Conservation (phyloP, 179 eudicot genomes). For the Corrigiola litoralis region DNA sequence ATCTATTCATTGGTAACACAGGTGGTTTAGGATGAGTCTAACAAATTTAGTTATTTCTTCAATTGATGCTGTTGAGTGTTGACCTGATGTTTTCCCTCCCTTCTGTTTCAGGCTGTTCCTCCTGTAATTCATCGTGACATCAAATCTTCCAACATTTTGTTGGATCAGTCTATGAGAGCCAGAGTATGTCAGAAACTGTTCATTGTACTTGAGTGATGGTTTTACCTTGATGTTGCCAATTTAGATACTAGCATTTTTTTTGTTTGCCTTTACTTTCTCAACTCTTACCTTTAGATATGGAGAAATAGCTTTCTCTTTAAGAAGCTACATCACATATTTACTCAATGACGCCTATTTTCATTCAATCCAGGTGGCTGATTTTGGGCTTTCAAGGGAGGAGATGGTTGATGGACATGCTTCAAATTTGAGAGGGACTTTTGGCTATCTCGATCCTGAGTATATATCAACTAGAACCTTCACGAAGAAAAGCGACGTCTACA, state of each 20-base stretch:
- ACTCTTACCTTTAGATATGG: too few species aligned
- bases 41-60: too few species aligned
- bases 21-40: background rate
- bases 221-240: background rate
- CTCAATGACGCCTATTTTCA: background rate
- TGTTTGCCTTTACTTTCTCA: too few species aligned
- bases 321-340: too few species aligned
- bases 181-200: conserved; percentile 49
- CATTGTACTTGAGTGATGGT: background rate
- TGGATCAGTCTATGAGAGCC: conserved; percentile 97
- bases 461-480: conserved; percentile 81
- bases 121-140: conserved; percentile 97
- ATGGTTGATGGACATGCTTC: conserved; percentile 55
- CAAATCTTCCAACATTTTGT: conserved; percentile 91
- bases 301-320: too few species aligned
- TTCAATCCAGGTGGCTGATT: conserved; percentile 73
- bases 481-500: conserved; percentile 92
- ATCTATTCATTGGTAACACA: too few species aligned
- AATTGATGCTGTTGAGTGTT: background rate
- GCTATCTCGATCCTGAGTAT: conserved; percentile 98
- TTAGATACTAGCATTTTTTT: background rate
- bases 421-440: conserved; percentile 82
- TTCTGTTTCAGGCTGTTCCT: conserved; percentile 75
- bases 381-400: conserved; percentile 96
- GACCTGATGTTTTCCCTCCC: background rate